phyloP scores from a whole-genome alignment of 2,329 filamentous ascomycete genomes.

The Apiospora marii region DNA sequence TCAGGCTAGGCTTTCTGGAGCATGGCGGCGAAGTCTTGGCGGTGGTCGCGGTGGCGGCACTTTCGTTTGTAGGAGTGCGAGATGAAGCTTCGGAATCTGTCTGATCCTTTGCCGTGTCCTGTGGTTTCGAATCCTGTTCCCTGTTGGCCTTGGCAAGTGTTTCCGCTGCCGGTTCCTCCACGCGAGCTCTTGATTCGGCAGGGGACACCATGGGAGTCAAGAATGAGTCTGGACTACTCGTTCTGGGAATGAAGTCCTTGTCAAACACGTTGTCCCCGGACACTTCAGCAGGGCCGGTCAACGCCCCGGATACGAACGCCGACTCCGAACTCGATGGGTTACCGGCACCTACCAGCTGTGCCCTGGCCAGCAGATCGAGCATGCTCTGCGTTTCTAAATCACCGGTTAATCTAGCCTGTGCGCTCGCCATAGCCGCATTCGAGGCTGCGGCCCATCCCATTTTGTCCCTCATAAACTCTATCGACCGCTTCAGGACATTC shows the following conservation, averaged over 20 bases:
- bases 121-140: constrained; percentile 27
- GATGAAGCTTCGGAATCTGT: constrained; percentile 58
- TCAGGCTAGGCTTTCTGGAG: constrained; percentile 72
- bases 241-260: constrained; percentile 71
- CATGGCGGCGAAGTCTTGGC: constrained; percentile 60
- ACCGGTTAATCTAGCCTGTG: constrained; percentile 81
- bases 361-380: constrained; percentile 85
- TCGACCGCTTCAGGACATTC: constrained; percentile 89
- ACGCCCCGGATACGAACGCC: constrained; percentile 62
- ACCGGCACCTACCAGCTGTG: constrained; percentile 78
- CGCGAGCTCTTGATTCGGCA: constrained; percentile 34
- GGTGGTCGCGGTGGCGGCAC: constrained; percentile 50
- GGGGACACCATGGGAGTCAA: constrained; percentile 47
- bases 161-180: constrained; percentile 11
- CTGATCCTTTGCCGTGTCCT: constrained; percentile 33
- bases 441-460: constrained; percentile 78
- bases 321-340: constrained; percentile 61
- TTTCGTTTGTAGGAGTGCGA: constrained; percentile 64
- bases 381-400: constrained; percentile 89
- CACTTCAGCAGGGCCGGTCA: constrained; percentile 81
- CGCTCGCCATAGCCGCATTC: constrained; percentile 79
- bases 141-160: background rate
- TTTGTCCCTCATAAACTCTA: constrained; percentile 96
- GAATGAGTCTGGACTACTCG: constrained; percentile 58
- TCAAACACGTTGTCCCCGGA: constrained; percentile 86